Conservation (phyloP, 2,329 filamentous ascomycete species). For the Chrysosporium keratinophilum region DNA sequence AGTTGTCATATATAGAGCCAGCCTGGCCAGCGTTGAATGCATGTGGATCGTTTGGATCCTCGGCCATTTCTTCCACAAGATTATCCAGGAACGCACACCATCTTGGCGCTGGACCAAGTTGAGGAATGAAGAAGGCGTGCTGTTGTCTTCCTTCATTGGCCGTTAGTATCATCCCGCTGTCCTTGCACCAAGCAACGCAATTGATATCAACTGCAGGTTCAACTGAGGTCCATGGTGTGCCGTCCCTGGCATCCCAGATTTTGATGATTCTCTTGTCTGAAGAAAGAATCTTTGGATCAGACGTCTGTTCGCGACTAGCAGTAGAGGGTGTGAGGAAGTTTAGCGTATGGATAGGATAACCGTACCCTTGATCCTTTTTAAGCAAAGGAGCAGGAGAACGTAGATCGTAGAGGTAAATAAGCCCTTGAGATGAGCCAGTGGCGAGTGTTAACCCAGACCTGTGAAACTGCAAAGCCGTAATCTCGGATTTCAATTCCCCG, state of each 20-base stretch:
- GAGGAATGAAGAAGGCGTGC: conserved; percentile 89
- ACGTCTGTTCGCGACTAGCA: conserved; percentile 58
- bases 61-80: conserved; percentile 96
- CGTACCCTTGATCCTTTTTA: conserved; percentile 92
- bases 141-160: conserved; percentile 95
- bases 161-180: conserved; percentile 89
- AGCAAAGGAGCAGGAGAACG: conserved; percentile 76
- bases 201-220: conserved; percentile 94
- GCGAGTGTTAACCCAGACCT: conserved; percentile 73
- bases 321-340: conserved; percentile 56
- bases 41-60: conserved; percentile 57
- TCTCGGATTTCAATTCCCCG: conserved; percentile 44
- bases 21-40: conserved; percentile 37
- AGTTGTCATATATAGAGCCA: conserved; percentile 90
- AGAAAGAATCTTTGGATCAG: conserved; percentile 68
- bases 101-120: conserved; percentile 80
- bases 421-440: conserved; percentile 75
- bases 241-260: conserved; percentile 76
- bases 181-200: conserved; percentile 81
- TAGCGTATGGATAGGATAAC: conserved; percentile 80
- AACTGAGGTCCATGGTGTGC: conserved; percentile 86
- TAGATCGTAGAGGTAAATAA: conserved; percentile 85
- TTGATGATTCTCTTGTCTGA: conserved; percentile 96
- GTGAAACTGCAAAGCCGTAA: conserved; percentile 81
- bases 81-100: conserved; percentile 98